phyloP scores from a whole-genome alignment of 2,329 filamentous ascomycete genomes.

The Colletotrichum coccodes region DNA sequence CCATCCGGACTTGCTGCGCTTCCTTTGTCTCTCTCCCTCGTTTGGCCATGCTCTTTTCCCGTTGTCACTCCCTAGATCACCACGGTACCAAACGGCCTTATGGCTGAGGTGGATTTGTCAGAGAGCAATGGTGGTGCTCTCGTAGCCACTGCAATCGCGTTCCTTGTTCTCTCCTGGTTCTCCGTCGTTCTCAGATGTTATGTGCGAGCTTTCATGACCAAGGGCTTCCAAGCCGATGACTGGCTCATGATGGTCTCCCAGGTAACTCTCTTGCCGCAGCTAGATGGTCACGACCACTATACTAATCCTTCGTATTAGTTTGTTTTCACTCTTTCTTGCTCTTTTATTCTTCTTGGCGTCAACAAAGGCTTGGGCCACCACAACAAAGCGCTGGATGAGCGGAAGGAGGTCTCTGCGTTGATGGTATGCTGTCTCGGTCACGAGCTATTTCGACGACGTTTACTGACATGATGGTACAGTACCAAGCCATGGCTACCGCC shows the following conservation, averaged over 20 bases:
- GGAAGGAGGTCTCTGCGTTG: slow-evolving; percentile 54
- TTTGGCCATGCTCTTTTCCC: slow-evolving; percentile 19
- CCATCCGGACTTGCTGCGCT: background rate
- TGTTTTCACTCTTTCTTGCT: slow-evolving; percentile 59
- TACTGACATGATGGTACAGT: slow-evolving; percentile 44
- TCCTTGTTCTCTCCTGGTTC: slow-evolving; percentile 53
- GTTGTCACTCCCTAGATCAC: slow-evolving; percentile 10
- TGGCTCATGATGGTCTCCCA: slow-evolving; percentile 63
- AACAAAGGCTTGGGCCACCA: slow-evolving; percentile 56
- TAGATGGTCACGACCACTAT: background rate
- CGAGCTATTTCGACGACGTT: background rate
- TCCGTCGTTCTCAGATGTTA: slow-evolving; percentile 56
- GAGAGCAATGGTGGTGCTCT: slow-evolving; percentile 52
- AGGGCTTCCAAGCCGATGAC: slow-evolving; percentile 59
- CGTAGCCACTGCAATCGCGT: slow-evolving; percentile 46
- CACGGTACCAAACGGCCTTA: slow-evolving; percentile 34
- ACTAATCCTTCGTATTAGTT: slow-evolving; percentile 40
- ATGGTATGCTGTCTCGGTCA: slow-evolving; percentile 45
- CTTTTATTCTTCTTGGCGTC: slow-evolving; percentile 56
- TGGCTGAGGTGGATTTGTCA: slow-evolving; percentile 46
- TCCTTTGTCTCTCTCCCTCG: background rate
- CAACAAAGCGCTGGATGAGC: slow-evolving; percentile 53
- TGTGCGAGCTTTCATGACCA: slow-evolving; percentile 54
- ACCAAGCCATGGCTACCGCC: slow-evolving; percentile 61
- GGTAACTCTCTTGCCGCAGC: slow-evolving; percentile 42